A percentile compares a stretch with the other conserved stretches of the same genome.
Evolutionary conservation across 495 filamentous ascomycete species (phyloP).

Genomic region (Podospora pseudopauciseta): DNA sequence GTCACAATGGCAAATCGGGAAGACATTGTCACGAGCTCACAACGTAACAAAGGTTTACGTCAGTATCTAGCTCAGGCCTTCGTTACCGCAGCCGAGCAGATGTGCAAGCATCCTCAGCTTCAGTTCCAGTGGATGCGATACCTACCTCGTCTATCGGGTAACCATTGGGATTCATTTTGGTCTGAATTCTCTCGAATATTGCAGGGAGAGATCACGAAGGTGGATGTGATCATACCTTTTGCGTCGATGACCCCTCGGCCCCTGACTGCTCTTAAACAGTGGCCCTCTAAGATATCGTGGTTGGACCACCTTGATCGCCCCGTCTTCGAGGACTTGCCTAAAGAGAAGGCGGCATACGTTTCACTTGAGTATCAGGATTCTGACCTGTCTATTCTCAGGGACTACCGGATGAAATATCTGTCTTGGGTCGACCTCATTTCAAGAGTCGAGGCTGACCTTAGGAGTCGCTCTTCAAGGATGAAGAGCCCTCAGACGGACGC

Average conservation of each 20-base stretch:
- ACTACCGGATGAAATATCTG: slow-evolving; percentile 2
- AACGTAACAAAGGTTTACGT: slow-evolving; percentile 21
- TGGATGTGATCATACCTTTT: slow-evolving; percentile 2
- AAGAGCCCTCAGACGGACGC: slow-evolving; percentile 5
- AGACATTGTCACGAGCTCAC: slow-evolving; percentile 31
- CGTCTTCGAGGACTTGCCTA: slow-evolving; percentile 22
- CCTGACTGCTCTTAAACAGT: background rate
- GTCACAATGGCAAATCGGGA: slow-evolving; percentile 39
- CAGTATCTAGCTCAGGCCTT: slow-evolving; percentile 23
- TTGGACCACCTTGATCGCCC: slow-evolving; percentile 21
- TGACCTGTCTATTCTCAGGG: background rate
- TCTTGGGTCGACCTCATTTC: background rate
- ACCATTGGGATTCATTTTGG: slow-evolving; percentile 26
- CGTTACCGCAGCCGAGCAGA: slow-evolving; percentile 20
- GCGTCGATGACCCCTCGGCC: background rate
- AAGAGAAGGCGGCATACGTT: slow-evolving; percentile 13
- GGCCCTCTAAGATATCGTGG: background rate
- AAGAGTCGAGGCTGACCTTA: slow-evolving; percentile 17
- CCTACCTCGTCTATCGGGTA: slow-evolving; percentile 18
- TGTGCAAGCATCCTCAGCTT: slow-evolving; percentile 20
- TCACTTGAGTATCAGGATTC: slow-evolving; percentile 7
- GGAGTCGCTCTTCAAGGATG: slow-evolving; percentile 12
- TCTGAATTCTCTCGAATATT: slow-evolving; percentile 15
- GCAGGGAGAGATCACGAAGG: background rate
- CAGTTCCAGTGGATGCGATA: slow-evolving; percentile 34